Evolutionary conservation across 2,329 filamentous ascomycete species (phyloP), one percentile per base, ranked within the genome.

Genomic region (Aureobasidium sp.): DNA sequence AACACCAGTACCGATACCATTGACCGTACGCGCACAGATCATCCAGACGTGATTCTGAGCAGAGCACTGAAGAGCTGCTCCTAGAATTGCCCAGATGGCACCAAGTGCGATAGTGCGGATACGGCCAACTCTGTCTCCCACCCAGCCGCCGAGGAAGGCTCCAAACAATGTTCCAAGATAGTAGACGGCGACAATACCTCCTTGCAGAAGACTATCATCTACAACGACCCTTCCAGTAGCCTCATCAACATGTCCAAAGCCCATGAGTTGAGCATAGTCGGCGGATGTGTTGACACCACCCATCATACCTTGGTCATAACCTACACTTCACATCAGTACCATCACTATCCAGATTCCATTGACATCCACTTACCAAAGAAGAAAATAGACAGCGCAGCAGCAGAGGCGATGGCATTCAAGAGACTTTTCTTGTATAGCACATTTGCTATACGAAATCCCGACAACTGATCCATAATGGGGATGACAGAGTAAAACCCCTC

Each of bases 1-100:
- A 55, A 89, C 83, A 29, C 87, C 87, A 2, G 86, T 89, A 9
- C 61, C 61, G 21, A 63, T 62, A 16, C 62, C 62, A 29, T 63
- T 63, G 15, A 62, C 47, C 8, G 54, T 36, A 25, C 62, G 42
- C 27, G 58, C 79, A 68, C 82, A 86, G 63, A 88, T 86, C 86
- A 89, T 89, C 86, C 86, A 89, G 32, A 80, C 75, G 47, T 82
- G 76, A 65, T 87, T 88, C 73, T 83, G 80, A 0, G 87, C 85
- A 0, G 84, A 84, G 64, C 81, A 83, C 71, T 90, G 87, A 64
- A 91, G 71, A 16, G 76, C 73, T 0, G 86, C 87, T 1, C 86
- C 86, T 5, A 73, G 30, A 30, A 73, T 70, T 0, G 71, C 70
- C 72, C 72, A 74, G 0, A 78, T 67, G 29, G 81, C 75, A 11